These are phyloP conservation scores for Penicillium crustosum DNA, from an alignment of 2,329 filamentous ascomycete species.

Conservation along the genomic window DNA sequence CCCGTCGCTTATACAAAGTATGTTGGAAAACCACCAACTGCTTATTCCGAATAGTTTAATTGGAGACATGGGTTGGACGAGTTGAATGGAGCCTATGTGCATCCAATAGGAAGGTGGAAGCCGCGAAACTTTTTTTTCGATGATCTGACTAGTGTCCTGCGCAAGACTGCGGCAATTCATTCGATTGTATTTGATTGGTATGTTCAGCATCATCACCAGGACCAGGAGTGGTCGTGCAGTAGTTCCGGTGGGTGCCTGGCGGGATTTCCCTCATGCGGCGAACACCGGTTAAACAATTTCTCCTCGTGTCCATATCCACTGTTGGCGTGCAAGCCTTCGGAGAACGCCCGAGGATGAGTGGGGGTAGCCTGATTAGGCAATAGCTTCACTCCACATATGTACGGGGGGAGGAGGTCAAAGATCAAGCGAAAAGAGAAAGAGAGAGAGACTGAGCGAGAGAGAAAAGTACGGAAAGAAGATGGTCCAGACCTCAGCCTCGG, in stretches of 20 bases:
- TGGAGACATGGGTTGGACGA: background rate
- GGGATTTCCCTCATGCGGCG: background rate
- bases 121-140: background rate
- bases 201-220: background rate
- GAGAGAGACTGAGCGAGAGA: background rate
- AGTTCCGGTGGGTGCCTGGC: background rate
- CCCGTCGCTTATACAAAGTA: background rate
- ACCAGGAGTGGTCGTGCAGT: background rate
- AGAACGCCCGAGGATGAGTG: background rate
- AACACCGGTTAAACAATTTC: background rate
- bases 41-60: background rate
- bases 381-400: background rate
- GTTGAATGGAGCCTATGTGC: background rate
- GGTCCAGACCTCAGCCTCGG: conserved; percentile 1
- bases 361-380: background rate
- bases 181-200: background rate
- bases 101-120: conserved; percentile 1
- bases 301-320: conserved; percentile 2
- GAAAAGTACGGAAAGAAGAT: background rate
- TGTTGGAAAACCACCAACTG: background rate
- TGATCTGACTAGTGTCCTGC: conserved; percentile 1
- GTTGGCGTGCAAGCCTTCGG: background rate
- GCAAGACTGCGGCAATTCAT: background rate
- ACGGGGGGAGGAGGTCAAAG: background rate
- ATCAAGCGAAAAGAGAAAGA: background rate